Base-by-base conservation (phyloP, 768 basidiomycete species). In the Sistotremastrum suecicum region DNA sequence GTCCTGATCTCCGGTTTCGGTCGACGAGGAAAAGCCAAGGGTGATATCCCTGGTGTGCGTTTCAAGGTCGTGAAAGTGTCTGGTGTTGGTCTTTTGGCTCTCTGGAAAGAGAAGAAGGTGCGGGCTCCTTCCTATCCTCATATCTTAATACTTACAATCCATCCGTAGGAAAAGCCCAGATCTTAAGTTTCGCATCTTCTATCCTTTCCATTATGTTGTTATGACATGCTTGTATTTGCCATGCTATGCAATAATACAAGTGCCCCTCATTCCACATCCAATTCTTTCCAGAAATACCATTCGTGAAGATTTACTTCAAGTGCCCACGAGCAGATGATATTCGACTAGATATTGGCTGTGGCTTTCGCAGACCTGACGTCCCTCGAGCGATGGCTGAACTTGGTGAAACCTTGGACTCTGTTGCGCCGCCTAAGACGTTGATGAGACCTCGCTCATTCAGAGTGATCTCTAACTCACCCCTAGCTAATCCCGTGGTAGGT, bases 41-140 rank as follows among this genome's bases (percentile, higher is more conserved):
- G 88, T 82, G 94, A 98, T 85, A 98, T 99, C 70, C 95, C 95
- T 37, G 92, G 95, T 78, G 94, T 98, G 54, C 89, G 94, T 53
- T 98, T 97, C 84, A 98, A 99, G 72, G 82, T 98, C 56, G 95
- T 99, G 59, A 98, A 99, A 74, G 95, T 99, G 38, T 97, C 95
- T 46, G 95, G 95, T 62, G 95, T 99, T 55, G 95, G 95, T 74
- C 79, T 99, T 48, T 78, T 95, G 52, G 92, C 92, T 50, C 74
- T 95, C 58, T 95, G 92, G 92, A 95, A 94, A 65, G 92, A 97
- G 76, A 97, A 97, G 77, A 97, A 97, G 84, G 88, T 83, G 47
- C 40, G 77, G 67, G 29, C 28, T 41, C 29, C 11, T 38, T 38
- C 5, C 39, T 44, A 34, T 37, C 8, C 41, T 7, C 9, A 7